Evolutionary conservation across 331 rosid species (phyloP), one percentile per base, ranked within the genome.

Genomic region (Prunus yedoensis): DNA sequence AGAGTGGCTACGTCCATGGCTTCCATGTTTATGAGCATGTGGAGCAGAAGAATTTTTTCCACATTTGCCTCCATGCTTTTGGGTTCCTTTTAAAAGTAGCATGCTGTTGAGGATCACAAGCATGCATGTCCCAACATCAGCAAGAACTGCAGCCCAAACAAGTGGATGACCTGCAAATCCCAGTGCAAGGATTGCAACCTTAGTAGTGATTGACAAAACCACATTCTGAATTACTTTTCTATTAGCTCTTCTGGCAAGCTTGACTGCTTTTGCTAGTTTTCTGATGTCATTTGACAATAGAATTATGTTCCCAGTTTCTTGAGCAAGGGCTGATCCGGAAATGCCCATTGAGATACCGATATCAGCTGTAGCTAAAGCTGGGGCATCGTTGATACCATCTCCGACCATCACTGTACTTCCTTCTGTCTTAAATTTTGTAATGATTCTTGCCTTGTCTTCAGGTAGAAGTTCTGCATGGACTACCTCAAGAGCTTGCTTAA

Each of bases 131-230:
- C 99, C 99, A 60, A 90, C 96, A 82, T 94, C 99, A 5, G 97
- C 97, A 21, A 92, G 92, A 81, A 94, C 99, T 47, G 99, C 99
- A 8, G 97, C 99, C 97, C 99, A 92, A 61, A 94, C 88, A 49
- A 92, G 85, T 1, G 99, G 99, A 73, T 92, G 87, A 30, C 99
- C 99, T 11, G 82, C 93, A 75, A 94, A 54, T 58, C 92, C 96
- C 68, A 94, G 78, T 51, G 85, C 96, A 21, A 94, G 70, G 58
- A 94, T 88, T 0, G 85, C 88, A 3, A 64, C 76, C 89, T 94
- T 94, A 1, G 97, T 84, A 67, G 72, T 56, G 66, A 94, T 77
- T 1, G 99, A 89, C 70, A 94, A 62, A 60, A 85, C 0, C 35
- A 94, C 83, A 66, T 94, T 94, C 70, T 89, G 79, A n/a, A 89